Conservation (phyloP, 78 protist species). For the Emiliania huxleyi region DNA sequence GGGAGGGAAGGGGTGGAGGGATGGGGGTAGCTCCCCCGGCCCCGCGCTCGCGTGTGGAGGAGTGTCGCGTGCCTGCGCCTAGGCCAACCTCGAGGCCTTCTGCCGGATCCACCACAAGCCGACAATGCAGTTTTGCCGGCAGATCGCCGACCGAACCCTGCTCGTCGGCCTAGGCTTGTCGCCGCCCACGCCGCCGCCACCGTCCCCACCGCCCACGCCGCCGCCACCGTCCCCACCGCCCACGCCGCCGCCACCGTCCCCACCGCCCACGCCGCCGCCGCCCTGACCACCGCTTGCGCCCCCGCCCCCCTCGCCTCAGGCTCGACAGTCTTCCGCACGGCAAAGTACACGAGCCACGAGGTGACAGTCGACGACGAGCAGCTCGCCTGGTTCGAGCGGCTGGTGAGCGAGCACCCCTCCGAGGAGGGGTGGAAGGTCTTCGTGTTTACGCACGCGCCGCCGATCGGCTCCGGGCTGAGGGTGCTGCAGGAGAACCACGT, state of each 20-base stretch:
- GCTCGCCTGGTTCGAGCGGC: conserved; percentile 14
- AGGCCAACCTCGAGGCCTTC: conserved; percentile 20
- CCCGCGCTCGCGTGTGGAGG: no score
- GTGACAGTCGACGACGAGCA: conserved; percentile 20
- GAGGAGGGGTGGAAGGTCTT: conserved; percentile 22
- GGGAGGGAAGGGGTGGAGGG: no score
- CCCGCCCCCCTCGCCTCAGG: no score
- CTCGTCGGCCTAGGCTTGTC: conserved; percentile 22
- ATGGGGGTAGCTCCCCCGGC: no score
- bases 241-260: no score
- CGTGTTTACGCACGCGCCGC: conserved; percentile 36
- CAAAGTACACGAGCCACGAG: conserved; percentile 2
- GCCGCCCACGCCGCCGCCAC: no score
- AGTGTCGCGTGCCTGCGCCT: no score
- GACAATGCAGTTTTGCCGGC: neutral
- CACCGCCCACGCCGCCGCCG: no score
- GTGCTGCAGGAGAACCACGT: conserved; percentile 27
- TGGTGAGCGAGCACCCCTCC: neutral
- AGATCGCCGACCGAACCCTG: conserved; percentile 2
- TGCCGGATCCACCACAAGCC: neutral
- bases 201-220: no score
- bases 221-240: no score
- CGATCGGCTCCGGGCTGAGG: conserved; percentile 24
- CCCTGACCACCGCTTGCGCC: no score
- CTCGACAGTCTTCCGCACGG: neutral